Evolutionary conservation across 495 filamentous ascomycete species (phyloP).

Genomic region (Thozetella sp.): DNA sequence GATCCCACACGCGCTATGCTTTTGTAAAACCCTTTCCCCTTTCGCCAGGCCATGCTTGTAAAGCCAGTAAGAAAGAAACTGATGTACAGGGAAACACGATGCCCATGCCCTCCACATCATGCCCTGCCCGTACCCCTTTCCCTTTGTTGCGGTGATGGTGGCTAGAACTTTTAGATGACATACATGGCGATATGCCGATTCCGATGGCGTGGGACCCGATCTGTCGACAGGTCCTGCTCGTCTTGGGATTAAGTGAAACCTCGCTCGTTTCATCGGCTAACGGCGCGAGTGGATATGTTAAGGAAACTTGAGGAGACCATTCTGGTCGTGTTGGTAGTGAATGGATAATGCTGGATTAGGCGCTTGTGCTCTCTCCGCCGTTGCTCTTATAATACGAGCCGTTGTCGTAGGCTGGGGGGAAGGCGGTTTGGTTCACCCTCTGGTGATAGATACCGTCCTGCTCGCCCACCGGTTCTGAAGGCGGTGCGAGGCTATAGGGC

Average conservation of each 20-base stretch:
- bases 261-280: too few relatives aligned
- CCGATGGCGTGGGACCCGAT: too few relatives aligned
- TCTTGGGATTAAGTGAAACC: too few relatives aligned
- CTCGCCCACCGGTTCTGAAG: neutral
- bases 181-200: too few relatives aligned
- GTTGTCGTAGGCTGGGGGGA: neutral
- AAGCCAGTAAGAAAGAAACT: neutral
- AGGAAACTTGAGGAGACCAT: too few relatives aligned
- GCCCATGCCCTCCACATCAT: neutral
- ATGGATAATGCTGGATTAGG: too few relatives aligned
- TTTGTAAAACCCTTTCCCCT: neutral
- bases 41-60: neutral
- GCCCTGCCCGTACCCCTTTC: too few relatives aligned
- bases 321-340: too few relatives aligned
- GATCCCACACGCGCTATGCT: neutral
- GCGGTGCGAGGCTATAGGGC: neutral
- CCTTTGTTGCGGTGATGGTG: too few relatives aligned
- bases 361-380: neutral
- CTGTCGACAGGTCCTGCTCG: too few relatives aligned
- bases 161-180: too few relatives aligned
- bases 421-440: neutral
- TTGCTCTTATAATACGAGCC: neutral
- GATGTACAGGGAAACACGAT: constrained; percentile 1
- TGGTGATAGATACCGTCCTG: neutral
- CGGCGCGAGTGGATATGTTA: too few relatives aligned